Conservation (phyloP, 441 rosid genomes). For the Biscutella laevigata region DNA sequence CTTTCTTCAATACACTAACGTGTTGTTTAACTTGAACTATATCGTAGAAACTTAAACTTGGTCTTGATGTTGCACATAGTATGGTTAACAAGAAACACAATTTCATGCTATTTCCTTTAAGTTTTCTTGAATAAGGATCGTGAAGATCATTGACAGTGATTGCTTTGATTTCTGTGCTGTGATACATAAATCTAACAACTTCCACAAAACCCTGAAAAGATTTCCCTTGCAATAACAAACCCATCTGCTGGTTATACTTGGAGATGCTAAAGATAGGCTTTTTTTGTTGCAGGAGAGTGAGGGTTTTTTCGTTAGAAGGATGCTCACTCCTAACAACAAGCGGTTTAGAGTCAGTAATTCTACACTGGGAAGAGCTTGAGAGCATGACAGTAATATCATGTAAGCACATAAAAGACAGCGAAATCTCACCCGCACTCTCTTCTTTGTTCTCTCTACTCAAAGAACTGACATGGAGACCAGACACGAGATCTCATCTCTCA, state of each 20-base stretch:
- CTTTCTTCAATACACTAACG: background rate
- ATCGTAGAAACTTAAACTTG: background rate
- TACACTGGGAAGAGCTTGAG: constrained; percentile 56
- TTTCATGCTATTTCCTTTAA: background rate
- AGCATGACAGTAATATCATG: constrained; percentile 51
- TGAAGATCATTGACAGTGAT: background rate
- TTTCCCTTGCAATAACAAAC: too few species aligned
- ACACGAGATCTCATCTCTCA: constrained; percentile 47
- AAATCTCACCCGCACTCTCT: constrained; percentile 51
- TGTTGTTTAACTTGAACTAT: background rate
- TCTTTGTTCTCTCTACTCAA: constrained; percentile 47
- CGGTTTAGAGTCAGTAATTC: constrained; percentile 52
- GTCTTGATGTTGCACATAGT: background rate
- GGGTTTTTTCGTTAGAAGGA: constrained; percentile 46
- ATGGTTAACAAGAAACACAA: background rate
- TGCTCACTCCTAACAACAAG: constrained; percentile 53
- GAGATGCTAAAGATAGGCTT: background rate
- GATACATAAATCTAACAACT: background rate
- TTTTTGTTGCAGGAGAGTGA: constrained; percentile 39
- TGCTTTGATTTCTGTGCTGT: too few species aligned
- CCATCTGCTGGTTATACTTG: background rate
- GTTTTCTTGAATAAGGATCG: background rate
- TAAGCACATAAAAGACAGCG: constrained; percentile 46
- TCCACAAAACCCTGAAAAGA: too few species aligned
- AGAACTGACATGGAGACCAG: constrained; percentile 68